Base-by-base conservation (phyloP, 495 filamentous ascomycete genomes). In the Aspergillus heteromorphus region DNA sequence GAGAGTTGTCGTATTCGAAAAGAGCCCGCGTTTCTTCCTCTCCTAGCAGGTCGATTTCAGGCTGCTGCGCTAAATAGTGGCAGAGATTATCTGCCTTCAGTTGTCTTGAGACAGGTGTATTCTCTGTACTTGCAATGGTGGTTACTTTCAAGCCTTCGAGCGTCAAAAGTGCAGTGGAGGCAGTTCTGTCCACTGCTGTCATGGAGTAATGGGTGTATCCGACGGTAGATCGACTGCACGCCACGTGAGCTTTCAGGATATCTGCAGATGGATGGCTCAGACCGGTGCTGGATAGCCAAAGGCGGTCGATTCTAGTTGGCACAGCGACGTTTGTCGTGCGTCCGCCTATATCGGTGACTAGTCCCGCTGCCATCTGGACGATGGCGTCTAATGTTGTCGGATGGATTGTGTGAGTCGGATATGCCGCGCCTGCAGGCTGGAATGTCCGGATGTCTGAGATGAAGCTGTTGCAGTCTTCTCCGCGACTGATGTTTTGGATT, bases 341-440 rank as follows among this genome's bases (percentile, higher is more conserved):
- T 27, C 0, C 36, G 4, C 21, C 49, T 43, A 36, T 21, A 11
- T 23, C 17, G 16, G 45, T 41, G 6, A 19, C 20, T 9, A 51
- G 16, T 31, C 19, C 50, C 0, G 51, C 27, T 3, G 50, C 29
- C 16, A 50, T 59, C n/a, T 71, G 68, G 2, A 71, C 36, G 7
- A 67, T 49, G 2, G 49, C 60, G 40, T 71, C 68, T 2, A 69
- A 38, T 0, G 65, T 64, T 0, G 64, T 63, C 10, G 68, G 68
- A 45, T 71, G 68, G 17, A 71, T 58, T 0, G 62, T 51, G 14
- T 68, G 48, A 4, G 25, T 5, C 40, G 34, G 36, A 40, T 25
- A 17, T 17, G 23, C 38, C 41, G 20, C 23, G 19, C 29, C 21
- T 6, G 21, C 18, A 0, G 29, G 30, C 14, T n/a, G 40, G 1